Evolutionary conservation across 805 yeast genomes (phyloP).

Genomic region (Ogataea pini): DNA sequence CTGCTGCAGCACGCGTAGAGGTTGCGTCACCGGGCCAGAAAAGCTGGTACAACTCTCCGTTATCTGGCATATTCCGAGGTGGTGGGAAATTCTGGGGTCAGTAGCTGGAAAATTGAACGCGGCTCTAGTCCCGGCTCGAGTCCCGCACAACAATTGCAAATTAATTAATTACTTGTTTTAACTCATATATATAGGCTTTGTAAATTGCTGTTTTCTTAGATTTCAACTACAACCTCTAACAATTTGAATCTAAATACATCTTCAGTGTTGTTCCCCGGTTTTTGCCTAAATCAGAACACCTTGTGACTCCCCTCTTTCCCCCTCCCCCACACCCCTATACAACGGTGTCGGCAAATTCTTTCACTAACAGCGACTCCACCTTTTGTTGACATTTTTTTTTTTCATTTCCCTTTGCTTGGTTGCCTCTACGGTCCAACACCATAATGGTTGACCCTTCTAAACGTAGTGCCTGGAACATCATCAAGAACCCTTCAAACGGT

Average conservation of each 20-base stretch:
- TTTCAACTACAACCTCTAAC: too few species aligned
- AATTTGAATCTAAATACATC: too few species aligned
- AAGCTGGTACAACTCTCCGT: neutral
- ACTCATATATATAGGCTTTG: neutral
- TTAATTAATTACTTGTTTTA: neutral
- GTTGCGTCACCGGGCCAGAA: conserved; percentile 1
- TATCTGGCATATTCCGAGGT: conserved; percentile 9
- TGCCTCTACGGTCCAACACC: too few species aligned
- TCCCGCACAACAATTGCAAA: neutral
- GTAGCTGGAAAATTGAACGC: neutral
- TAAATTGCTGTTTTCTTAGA: neutral
- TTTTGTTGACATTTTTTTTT: conserved; percentile 7
- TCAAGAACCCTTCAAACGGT: conserved; percentile 39
- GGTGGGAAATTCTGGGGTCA: neutral
- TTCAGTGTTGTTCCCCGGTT: neutral
- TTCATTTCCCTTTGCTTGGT: neutral
- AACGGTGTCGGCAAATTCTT: neutral
- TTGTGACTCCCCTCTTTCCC: neutral
- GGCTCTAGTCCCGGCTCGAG: neutral
- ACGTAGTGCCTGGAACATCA: conserved; percentile 32
- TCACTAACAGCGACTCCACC: conserved; percentile 7
- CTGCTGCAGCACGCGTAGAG: conserved; percentile 3
- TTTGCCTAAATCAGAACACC: neutral
- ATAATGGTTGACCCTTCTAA: neutral
- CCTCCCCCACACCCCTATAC: neutral